Base-by-base conservation (phyloP, 345 rosid species). In the Brassica juncea region DNA sequence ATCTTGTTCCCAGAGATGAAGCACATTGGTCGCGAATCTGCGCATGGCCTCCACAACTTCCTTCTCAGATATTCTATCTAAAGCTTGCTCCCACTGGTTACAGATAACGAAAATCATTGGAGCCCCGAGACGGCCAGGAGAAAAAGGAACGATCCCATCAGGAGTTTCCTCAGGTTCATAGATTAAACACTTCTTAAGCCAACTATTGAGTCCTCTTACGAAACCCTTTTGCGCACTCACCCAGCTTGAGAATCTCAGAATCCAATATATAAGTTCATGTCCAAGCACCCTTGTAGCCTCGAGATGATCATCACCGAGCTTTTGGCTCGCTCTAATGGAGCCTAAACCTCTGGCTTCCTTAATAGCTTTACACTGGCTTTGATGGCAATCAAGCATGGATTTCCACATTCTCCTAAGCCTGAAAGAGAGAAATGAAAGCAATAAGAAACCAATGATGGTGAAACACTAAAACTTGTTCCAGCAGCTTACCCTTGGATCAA, bases 371-470 rank as follows among this genome's bases (percentile, higher is more conserved):
- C 89, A 89, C 81, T 93, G 99, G 82, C 23, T 84, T 23, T 67
- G 94, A 82, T 96, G 99, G 75, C 99, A 96, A 30, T 90, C 95
- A 35, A 90, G 94, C 97, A 96, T 92, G 5, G 83, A 68, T 81
- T 80, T 96, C 99, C 99, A 96, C 99, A 96, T 96, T 87, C 89
- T 88, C 31, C 82, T 87, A 61, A 96, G 85, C 87, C 99, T 96
- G 86, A 60, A 66, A 80, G 75, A 59, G 1, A 61, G n/a, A 72
- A 31, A 19, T 30, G 3, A 30, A 66, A 3, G 14, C 6, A 31
- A n/a, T 44, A 71, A 52, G 44, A 73, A n/a, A 57, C 25, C 25
- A 23, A 23, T 23, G 25, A 23, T 23, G 25, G 35, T 44, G 7
- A 21, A 1, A 28, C 6, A 78, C 6, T 12, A 1, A 39, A 57